Conservation (phyloP, 2,329 filamentous ascomycete genomes). For the Apiospora aurea region DNA sequence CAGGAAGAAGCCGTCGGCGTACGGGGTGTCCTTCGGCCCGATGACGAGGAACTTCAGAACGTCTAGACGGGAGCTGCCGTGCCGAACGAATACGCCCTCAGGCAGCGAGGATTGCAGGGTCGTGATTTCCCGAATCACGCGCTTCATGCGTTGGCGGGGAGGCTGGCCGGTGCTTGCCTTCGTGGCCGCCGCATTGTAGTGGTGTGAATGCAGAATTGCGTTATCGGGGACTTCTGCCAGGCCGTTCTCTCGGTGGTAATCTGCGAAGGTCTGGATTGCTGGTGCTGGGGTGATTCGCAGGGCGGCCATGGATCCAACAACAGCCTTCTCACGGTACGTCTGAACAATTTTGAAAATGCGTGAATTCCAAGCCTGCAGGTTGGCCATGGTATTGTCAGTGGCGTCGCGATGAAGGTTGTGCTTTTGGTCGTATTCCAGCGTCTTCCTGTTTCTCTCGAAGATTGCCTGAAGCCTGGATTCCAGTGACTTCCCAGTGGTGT, state of each 20-base stretch:
- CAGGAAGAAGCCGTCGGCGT: conserved; percentile 61
- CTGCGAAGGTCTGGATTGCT: background rate
- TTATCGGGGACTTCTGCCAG: background rate
- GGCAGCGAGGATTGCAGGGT: conserved; percentile 54
- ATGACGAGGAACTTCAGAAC: conserved; percentile 58
- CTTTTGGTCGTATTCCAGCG: background rate
- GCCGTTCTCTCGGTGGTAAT: conserved; percentile 4
- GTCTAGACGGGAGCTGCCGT: conserved; percentile 53
- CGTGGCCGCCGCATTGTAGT: background rate
- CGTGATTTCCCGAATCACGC: conserved; percentile 53
- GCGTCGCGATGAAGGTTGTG: conserved; percentile 35
- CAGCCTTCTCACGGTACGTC: background rate
- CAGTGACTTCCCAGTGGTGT: conserved; percentile 37
- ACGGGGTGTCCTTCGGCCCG: conserved; percentile 58
- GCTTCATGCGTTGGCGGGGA: conserved; percentile 52
- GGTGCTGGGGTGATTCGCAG: background rate
- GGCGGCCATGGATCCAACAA: background rate
- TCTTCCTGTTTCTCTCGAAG: conserved; percentile 40
- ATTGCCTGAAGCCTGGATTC: conserved; percentile 38
- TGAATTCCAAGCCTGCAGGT: background rate
- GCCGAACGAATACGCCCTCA: conserved; percentile 57
- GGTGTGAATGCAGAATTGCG: background rate
- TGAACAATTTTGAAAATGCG: conserved; percentile 39
- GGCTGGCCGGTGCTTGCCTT: conserved; percentile 23
- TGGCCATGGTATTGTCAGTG: conserved; percentile 19